Evolutionary conservation across 2,329 filamentous ascomycete species (phyloP).

Genomic region (Colletotrichum costaricense): DNA sequence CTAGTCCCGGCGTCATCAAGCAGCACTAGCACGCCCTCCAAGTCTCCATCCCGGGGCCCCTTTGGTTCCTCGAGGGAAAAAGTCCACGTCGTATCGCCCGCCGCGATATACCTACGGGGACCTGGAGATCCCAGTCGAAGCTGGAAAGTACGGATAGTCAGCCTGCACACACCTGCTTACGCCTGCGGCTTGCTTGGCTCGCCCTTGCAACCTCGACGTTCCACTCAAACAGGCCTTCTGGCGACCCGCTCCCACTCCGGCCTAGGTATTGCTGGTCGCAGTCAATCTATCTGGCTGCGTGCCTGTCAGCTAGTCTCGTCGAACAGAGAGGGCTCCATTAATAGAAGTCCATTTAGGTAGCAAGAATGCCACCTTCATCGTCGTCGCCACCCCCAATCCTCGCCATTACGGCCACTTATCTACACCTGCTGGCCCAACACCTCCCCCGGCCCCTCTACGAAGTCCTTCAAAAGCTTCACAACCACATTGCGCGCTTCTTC

Average conservation of each 20-base stretch:
- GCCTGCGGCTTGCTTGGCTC: background rate
- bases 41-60: background rate
- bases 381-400: slow-evolving; percentile 29
- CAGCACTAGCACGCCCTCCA: background rate
- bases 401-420: slow-evolving; percentile 30
- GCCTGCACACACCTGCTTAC: background rate
- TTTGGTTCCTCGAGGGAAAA: background rate
- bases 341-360: slow-evolving; percentile 11
- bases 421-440: slow-evolving; percentile 29
- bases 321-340: background rate
- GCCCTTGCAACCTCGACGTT: background rate
- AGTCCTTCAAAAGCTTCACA: slow-evolving; percentile 9
- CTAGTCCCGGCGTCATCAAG: background rate
- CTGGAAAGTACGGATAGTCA: background rate
- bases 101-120: background rate
- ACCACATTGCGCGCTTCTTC: background rate
- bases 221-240: background rate
- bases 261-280: background rate
- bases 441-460: slow-evolving; percentile 29
- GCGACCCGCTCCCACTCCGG: background rate
- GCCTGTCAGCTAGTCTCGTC: background rate
- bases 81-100: background rate
- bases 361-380: slow-evolving; percentile 17
- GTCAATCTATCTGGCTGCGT: background rate
- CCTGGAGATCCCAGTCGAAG: background rate